Conservation (phyloP, 2,329 filamentous ascomycete genomes). For the Venturia nashicola region DNA sequence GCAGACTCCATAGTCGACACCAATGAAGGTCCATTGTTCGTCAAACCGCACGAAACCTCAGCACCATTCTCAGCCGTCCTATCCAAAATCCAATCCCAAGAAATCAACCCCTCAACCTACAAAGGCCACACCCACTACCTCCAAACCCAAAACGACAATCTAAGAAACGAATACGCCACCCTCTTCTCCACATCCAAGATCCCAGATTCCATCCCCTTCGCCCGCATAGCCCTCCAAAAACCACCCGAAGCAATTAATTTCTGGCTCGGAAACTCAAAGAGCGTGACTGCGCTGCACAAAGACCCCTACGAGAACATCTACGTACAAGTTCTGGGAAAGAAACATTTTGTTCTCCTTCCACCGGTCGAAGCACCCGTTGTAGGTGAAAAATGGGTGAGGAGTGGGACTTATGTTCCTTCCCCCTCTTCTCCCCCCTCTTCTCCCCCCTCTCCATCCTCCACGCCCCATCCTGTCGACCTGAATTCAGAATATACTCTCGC, state of each 20-base stretch:
- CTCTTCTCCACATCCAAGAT: conserved; percentile 49
- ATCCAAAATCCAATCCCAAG: conserved; percentile 46
- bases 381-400: conserved; percentile 45
- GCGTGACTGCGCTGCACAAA: conserved; percentile 61
- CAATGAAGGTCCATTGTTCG: conserved; percentile 42
- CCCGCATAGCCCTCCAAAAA: conserved; percentile 54
- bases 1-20: conserved; percentile 51
- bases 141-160: conserved; percentile 43
- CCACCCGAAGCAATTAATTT: conserved; percentile 67
- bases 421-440: background rate
- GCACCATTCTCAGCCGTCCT: conserved; percentile 53
- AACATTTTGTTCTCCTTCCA: conserved; percentile 66
- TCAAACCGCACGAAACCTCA: conserved; percentile 58
- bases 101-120: conserved; percentile 17
- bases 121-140: background rate
- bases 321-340: conserved; percentile 59
- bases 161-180: conserved; percentile 56
- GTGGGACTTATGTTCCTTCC: conserved; percentile 43
- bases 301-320: conserved; percentile 83
- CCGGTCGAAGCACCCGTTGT: conserved; percentile 58
- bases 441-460: no score
- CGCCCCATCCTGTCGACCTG: background rate
- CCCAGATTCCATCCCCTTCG: conserved; percentile 55
- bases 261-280: conserved; percentile 39
- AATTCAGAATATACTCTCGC: conserved; percentile 14